These are phyloP conservation scores for Phytopythium helicoides DNA, from an alignment of 352 stramenopile genomes.

Conservation along the genomic window DNA sequence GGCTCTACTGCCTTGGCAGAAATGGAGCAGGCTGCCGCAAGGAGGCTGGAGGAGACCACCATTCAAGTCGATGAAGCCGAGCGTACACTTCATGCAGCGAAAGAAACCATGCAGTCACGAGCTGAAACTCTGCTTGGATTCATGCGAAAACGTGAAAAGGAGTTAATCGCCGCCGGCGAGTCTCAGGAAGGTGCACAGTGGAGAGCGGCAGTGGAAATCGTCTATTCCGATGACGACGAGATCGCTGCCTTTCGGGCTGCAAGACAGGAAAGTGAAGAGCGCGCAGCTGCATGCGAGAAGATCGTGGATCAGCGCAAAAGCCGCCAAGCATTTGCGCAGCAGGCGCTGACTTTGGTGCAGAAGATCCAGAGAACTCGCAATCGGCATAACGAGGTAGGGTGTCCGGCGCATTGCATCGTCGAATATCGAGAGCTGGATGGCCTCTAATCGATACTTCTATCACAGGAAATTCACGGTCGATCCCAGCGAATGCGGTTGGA, in stretches of 20 bases:
- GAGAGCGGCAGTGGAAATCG: conserved; percentile 28
- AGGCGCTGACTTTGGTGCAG: conserved; percentile 21
- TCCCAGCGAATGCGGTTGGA: conserved; percentile 8
- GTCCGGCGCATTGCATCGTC: too few species aligned
- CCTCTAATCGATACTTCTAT: background rate
- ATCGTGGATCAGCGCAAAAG: conserved; percentile 20
- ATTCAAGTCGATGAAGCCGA: conserved; percentile 24
- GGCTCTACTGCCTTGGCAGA: conserved; percentile 17
- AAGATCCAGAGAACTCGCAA: conserved; percentile 22
- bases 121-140: conserved; percentile 31
- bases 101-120: conserved; percentile 23
- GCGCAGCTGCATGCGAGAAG: conserved; percentile 10
- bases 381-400: conserved; percentile 11
- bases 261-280: conserved; percentile 20
- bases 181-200: conserved; percentile 31
- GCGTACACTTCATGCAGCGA: conserved; percentile 16
- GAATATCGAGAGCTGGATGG: too few species aligned
- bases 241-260: conserved; percentile 26
- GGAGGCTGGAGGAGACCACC: conserved; percentile 12
- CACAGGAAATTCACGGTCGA: conserved; percentile 25
- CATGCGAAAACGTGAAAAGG: conserved; percentile 18
- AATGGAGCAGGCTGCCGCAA: conserved; percentile 20
- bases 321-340: conserved; percentile 30
- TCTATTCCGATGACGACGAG: conserved; percentile 31
- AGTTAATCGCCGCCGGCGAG: conserved; percentile 25